phyloP scores from a whole-genome alignment of 192 early-diverging fungal genomes.

The Diversispora eburnea region DNA sequence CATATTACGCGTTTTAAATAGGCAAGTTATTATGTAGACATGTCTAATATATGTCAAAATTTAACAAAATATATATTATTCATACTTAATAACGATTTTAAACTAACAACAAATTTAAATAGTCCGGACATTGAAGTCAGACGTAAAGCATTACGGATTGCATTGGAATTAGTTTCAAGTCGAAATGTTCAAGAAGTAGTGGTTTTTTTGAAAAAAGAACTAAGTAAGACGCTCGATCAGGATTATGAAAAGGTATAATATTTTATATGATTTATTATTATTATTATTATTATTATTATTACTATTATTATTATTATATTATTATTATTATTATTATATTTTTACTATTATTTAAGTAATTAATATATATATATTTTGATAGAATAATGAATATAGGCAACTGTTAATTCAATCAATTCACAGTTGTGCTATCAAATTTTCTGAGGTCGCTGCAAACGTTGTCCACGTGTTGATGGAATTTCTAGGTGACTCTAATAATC shows the following conservation, averaged over 20 bases:
- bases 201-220: slow-evolving; percentile 91
- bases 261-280: slow-evolving; percentile 5
- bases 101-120: neutral
- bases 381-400: slow-evolving; percentile 91
- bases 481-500: slow-evolving; percentile 83
- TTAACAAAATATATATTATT: too few relatives aligned
- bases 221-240: slow-evolving; percentile 86
- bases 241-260: slow-evolving; percentile 78
- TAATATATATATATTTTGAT: slow-evolving; percentile 28
- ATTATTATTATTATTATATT: neutral
- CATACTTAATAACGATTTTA: neutral
- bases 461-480: slow-evolving; percentile 96
- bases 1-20: slow-evolving; percentile 82
- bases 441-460: slow-evolving; percentile 93
- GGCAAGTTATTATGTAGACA: slow-evolving; percentile 34
- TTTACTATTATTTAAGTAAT: too few relatives aligned
- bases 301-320: slow-evolving; percentile 2
- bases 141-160: slow-evolving; percentile 79
- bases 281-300: neutral
- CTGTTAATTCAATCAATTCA: slow-evolving; percentile 96
- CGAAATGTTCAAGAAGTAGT: slow-evolving; percentile 95
- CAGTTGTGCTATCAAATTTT: slow-evolving; percentile 91
- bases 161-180: slow-evolving; percentile 85
- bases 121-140: slow-evolving; percentile 96
- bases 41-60: too few relatives aligned